phyloP scores from a whole-genome alignment of 495 filamentous ascomycete species.

The Penicillium canescens region DNA sequence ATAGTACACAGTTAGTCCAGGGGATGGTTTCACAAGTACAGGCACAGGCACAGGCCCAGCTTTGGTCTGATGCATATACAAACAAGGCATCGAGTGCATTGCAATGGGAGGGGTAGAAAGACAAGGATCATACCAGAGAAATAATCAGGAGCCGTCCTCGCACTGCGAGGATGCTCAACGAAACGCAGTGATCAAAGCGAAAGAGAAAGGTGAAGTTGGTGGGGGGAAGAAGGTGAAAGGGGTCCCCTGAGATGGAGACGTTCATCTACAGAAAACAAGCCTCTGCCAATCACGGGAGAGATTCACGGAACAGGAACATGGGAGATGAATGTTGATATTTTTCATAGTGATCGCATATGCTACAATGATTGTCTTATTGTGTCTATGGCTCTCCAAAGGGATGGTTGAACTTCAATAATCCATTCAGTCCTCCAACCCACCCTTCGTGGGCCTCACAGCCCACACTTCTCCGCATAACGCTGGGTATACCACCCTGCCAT shows the following conservation, averaged over 20 bases:
- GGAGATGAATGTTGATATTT: too few species aligned
- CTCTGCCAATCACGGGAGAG: slow-evolving; percentile 18
- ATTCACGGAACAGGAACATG: not conserved
- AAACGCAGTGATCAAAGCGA: slow-evolving; percentile 5
- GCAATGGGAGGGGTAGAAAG: not conserved
- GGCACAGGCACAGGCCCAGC: too few species aligned
- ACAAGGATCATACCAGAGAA: not conserved
- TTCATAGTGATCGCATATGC: not conserved
- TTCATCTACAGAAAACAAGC: slow-evolving; percentile 32
- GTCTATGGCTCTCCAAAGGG: slow-evolving; percentile 78
- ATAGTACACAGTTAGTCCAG: too few species aligned
- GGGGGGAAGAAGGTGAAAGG: slow-evolving; percentile 7
- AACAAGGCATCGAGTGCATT: too few species aligned
- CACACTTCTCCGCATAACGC: slow-evolving; percentile 51
- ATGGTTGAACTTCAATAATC: slow-evolving; percentile 94
- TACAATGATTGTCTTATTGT: not conserved
- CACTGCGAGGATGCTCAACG: slow-evolving; percentile 29
- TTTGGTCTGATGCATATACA: too few species aligned
- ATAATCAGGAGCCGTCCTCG: slow-evolving; percentile 22
- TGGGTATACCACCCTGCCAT: slow-evolving; percentile 59
- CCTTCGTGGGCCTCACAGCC: slow-evolving; percentile 72
- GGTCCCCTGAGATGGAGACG: slow-evolving; percentile 11
- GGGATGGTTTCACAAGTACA: too few species aligned
- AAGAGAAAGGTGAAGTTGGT: not conserved
- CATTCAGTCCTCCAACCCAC: slow-evolving; percentile 96